Evolutionary conservation across 352 stramenopile species (phyloP).

Genomic region (Peronospora destructor): DNA sequence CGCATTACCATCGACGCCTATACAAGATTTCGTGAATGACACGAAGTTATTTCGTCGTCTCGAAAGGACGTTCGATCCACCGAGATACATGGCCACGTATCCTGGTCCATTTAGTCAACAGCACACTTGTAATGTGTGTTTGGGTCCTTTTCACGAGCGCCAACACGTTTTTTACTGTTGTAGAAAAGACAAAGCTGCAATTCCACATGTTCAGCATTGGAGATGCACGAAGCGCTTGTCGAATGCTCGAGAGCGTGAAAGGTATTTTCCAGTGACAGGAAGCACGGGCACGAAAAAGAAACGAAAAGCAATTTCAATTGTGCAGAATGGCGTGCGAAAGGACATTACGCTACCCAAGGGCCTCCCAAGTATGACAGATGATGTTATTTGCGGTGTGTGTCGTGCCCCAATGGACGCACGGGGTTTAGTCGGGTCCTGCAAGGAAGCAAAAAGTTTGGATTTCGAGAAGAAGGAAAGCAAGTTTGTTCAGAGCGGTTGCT

Average conservation of each 20-base stretch:
- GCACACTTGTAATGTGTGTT: conserved; percentile 54
- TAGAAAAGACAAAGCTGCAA: conserved; percentile 19
- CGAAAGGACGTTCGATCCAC: conserved; percentile 49
- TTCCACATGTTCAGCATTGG: conserved; percentile 66
- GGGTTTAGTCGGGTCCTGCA: conserved; percentile 45
- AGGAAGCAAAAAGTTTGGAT: conserved; percentile 40
- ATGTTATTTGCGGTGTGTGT: conserved; percentile 56
- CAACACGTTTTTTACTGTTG: conserved; percentile 76
- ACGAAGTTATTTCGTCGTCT: conserved; percentile 43
- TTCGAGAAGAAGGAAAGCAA: conserved; percentile 56
- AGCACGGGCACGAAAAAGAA: conserved; percentile 47
- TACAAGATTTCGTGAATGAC: conserved; percentile 37
- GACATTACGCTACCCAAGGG: conserved; percentile 50
- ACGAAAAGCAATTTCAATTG: conserved; percentile 38
- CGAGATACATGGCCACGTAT: conserved; percentile 47
- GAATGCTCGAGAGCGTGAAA: conserved; percentile 24
- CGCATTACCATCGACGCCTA: conserved; percentile 14
- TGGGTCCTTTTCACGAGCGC: conserved; percentile 63
- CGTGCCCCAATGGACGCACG: conserved; percentile 40
- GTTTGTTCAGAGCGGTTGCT: conserved; percentile 57
- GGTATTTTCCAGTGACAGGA: conserved; percentile 8
- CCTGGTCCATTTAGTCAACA: conserved; percentile 49
- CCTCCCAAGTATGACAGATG: conserved; percentile 42
- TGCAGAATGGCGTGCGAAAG: conserved; percentile 50
- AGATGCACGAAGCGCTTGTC: conserved; percentile 62